phyloP scores from a whole-genome alignment of 2,329 filamentous ascomycete species.

The Penicillium sp. region DNA sequence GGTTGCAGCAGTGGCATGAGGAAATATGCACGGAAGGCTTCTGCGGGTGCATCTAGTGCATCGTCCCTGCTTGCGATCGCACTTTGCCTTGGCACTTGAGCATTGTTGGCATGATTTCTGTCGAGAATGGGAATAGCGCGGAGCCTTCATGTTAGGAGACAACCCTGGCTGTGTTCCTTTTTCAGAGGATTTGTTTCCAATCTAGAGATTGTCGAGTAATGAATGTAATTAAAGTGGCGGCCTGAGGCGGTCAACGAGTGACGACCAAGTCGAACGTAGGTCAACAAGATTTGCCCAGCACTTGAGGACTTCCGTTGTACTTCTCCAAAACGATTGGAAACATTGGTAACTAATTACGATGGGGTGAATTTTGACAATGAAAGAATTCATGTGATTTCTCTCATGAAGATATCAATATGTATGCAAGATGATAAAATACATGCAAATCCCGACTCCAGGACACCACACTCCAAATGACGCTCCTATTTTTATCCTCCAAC shows the following conservation, averaged over 20 bases:
- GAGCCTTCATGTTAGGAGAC: slow-evolving; percentile 4
- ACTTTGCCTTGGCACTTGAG: slow-evolving; percentile 15
- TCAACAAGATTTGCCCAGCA: too few relatives aligned
- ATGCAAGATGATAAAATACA: slow-evolving; percentile 18
- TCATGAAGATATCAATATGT: slow-evolving; percentile 2
- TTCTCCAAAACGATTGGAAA: background rate
- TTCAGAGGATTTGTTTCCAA: background rate
- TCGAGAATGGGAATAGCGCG: slow-evolving; percentile 15
- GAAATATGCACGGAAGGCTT: slow-evolving; percentile 8
- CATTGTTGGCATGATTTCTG: slow-evolving; percentile 18
- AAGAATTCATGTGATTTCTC: background rate
- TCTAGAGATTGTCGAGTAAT: background rate
- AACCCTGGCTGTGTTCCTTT: background rate
- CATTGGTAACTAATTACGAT: background rate
- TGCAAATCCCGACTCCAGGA: slow-evolving; percentile 21
- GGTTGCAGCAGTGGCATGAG: background rate
- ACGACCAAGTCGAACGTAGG: background rate
- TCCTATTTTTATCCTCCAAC: slow-evolving; percentile 12
- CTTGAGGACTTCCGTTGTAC: background rate
- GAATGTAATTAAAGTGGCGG: background rate
- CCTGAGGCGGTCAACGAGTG: background rate
- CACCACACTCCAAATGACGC: slow-evolving; percentile 20
- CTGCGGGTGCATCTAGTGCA: slow-evolving; percentile 13
- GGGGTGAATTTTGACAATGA: background rate
- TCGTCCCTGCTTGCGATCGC: slow-evolving; percentile 8